These are phyloP conservation scores for Leccinellum luteum DNA, from an alignment of 768 basidiomycete genomes.

Conservation along the genomic window DNA sequence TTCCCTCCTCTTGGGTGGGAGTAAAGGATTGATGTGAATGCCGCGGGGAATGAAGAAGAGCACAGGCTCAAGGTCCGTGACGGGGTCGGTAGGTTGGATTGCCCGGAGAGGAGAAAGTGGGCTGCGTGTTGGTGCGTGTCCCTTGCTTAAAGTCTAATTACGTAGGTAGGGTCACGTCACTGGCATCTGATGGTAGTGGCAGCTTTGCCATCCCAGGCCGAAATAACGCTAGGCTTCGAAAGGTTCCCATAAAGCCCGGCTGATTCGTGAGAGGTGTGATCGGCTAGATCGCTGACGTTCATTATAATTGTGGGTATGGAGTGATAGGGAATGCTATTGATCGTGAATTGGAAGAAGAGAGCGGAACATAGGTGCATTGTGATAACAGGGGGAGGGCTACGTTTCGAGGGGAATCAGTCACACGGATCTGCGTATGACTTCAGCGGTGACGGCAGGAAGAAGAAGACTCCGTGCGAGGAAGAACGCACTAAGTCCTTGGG, in stretches of 20 bases:
- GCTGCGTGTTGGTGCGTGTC: slow-evolving; percentile 29
- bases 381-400: slow-evolving; percentile 19
- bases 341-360: slow-evolving; percentile 20
- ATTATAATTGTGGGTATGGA: slow-evolving; percentile 14
- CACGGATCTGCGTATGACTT: slow-evolving; percentile 34
- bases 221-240: slow-evolving; percentile 9
- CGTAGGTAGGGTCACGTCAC: slow-evolving; percentile 33
- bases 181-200: slow-evolving; percentile 25
- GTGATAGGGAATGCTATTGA: slow-evolving; percentile 21
- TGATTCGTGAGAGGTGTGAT: slow-evolving; percentile 8
- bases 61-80: slow-evolving; percentile 24
- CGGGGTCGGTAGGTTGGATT: slow-evolving; percentile 11
- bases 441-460: slow-evolving; percentile 23
- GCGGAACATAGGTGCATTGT: slow-evolving; percentile 15
- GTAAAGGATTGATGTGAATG: slow-evolving; percentile 21
- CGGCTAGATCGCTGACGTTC: slow-evolving; percentile 14
- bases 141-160: slow-evolving; percentile 39
- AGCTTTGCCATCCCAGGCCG: slow-evolving; percentile 12
- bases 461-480: slow-evolving; percentile 15
- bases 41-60: slow-evolving; percentile 31
- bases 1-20: slow-evolving; percentile 12
- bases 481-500: slow-evolving; percentile 25
- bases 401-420: slow-evolving; percentile 17
- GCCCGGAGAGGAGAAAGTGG: slow-evolving; percentile 16
- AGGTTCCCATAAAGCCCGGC: slow-evolving; percentile 14